phyloP scores from a whole-genome alignment of 306 rosid species.

The Malus asiatica region DNA sequence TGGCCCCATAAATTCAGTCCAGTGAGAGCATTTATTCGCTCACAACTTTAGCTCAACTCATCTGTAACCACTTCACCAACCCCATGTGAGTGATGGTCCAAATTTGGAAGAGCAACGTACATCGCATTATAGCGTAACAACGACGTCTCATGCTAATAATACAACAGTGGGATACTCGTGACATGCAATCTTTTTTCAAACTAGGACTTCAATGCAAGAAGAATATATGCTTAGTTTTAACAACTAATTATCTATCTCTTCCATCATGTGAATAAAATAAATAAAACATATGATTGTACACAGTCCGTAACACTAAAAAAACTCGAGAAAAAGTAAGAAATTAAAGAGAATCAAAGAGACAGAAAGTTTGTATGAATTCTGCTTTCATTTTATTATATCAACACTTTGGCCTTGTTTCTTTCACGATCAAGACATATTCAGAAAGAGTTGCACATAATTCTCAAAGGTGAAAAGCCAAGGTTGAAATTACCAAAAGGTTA shows the following conservation, averaged over 20 bases:
- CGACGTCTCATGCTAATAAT: too few species aligned
- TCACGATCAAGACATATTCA: neutral
- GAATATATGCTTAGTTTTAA: too few species aligned
- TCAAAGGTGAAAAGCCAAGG: conserved; percentile 38
- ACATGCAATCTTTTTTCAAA: neutral
- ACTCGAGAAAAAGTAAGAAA: neutral
- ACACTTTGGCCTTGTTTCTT: conserved; percentile 13
- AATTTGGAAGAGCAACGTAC: too few species aligned
- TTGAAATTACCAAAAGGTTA: conserved; percentile 20
- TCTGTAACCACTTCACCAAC: neutral
- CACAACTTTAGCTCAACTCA: neutral
- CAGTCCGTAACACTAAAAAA: neutral
- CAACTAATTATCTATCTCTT: neutral
- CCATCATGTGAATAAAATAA: neutral
- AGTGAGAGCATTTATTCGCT: neutral
- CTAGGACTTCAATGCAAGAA: neutral
- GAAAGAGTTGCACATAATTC: neutral
- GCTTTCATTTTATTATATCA: neutral
- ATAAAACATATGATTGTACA: too few species aligned
- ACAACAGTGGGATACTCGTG: neutral
- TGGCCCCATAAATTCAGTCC: neutral
- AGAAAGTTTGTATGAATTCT: neutral
- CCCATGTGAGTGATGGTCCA: neutral
- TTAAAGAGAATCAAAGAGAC: neutral
- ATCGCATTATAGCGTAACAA: neutral